Base-by-base conservation (phyloP, 2,329 filamentous ascomycete species). In the Tympanopsis confertula region DNA sequence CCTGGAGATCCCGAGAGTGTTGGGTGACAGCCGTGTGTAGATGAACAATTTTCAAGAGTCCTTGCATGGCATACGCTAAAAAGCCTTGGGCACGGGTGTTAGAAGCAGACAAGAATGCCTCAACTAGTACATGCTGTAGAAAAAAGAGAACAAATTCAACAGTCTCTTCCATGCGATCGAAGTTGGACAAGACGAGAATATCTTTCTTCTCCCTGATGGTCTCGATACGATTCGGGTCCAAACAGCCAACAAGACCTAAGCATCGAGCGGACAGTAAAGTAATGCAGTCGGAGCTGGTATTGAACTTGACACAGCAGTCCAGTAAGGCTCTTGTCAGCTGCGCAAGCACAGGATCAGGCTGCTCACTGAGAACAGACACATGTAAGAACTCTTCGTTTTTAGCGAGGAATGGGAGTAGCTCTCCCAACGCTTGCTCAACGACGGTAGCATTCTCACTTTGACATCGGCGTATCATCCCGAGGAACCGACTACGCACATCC, bases 61-160 rank as follows among this genome's bases (percentile, higher is more conserved):
- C 69, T 52, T 83, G 78, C 69, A 82, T 81, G 2, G 70, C 73
- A 54, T 74, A 82, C 13, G 76, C 77, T 29, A 83, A 61, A 49
- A 80, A 82, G 2, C 74, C 75, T 52, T 82, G 78, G 13, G 72
- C 64, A 48, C 73, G 66, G 1, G 77, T 72, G 47, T 80, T 80
- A 3, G 72, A 78, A 13, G 72, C 74, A 2, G 78, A 79, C 28
- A 78, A 61, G 51, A 82, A 83, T 5, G 78, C 71, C 44, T 78
- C 75, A 15, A 82, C 75, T 13, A 82, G 60, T 5, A 81, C 68
- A 47, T 78, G 61, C 45, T 81, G 73, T 14, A 83, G 63, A 42
- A 82, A 68, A 42, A 74, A 71, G 35, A 78, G 62, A 14, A 78
- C 65, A 52, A 81, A 83, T 35, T 76, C 66, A 37, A 78, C 66